phyloP scores from a whole-genome alignment of 495 filamentous ascomycete species.

The Aspergillus conjunctus region DNA sequence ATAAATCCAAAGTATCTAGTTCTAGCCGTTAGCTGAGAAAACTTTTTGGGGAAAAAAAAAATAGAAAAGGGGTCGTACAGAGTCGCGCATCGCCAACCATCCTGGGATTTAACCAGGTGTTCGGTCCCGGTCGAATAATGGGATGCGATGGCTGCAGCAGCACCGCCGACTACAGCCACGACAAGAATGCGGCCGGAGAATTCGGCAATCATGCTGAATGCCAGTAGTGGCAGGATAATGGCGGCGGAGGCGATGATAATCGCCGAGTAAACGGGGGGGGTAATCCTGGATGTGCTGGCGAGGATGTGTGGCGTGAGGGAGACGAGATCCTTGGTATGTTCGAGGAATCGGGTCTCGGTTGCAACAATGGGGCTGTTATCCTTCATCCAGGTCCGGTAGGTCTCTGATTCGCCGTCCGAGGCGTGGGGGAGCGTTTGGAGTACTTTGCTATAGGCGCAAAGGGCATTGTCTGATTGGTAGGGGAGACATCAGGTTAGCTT shows the following conservation, averaged over 20 bases:
- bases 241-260: constrained; percentile 57
- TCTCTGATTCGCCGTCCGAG: constrained; percentile 56
- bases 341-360: constrained; percentile 69
- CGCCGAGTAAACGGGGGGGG: constrained; percentile 43
- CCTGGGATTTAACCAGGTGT: constrained; percentile 38
- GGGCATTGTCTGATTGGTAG: constrained; percentile 60
- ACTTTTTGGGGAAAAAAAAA: not conserved
- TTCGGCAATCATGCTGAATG: constrained; percentile 54
- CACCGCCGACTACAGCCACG: constrained; percentile 44
- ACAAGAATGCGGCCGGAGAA: constrained; percentile 58
- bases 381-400: constrained; percentile 69
- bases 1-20: constrained; percentile 48
- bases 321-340: constrained; percentile 66
- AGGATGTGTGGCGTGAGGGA: constrained; percentile 45
- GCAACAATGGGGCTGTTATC: constrained; percentile 62
- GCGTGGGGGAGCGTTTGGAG: constrained; percentile 58
- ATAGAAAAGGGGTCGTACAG: constrained; percentile 32
- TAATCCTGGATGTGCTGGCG: constrained; percentile 21
- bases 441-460: constrained; percentile 67
- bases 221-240: constrained; percentile 59
- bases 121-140: constrained; percentile 42
- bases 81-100: constrained; percentile 46
- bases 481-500: constrained; percentile 4
- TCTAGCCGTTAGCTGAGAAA: constrained; percentile 10
- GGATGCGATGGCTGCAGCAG: constrained; percentile 41